Evolutionary conservation across 352 stramenopile genomes (phyloP).

Genomic region (Pythium brachiatum): DNA sequence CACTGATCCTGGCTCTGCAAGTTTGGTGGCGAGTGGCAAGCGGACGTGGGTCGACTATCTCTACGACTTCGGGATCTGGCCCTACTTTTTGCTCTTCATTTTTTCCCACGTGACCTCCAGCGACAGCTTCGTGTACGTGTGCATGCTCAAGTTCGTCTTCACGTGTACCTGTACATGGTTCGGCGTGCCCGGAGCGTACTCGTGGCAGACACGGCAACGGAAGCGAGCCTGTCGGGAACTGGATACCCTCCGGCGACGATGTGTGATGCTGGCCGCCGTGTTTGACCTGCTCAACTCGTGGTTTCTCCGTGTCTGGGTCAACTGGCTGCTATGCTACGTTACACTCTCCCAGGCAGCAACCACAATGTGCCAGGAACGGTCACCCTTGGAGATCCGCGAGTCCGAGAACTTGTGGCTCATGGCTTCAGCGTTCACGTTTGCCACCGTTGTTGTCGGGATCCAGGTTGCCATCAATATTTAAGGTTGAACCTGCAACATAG

Average conservation of each 20-base stretch:
- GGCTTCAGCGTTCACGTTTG: constrained; percentile 52
- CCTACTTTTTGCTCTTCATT: constrained; percentile 60
- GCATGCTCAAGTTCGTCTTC: constrained; percentile 63
- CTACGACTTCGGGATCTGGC: constrained; percentile 72
- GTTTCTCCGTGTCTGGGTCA: constrained; percentile 50
- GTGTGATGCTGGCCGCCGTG: constrained; percentile 48
- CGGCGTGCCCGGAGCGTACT: constrained; percentile 52
- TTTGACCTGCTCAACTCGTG: constrained; percentile 65
- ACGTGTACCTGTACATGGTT: constrained; percentile 71
- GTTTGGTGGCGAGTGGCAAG: neutral
- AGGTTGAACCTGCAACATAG: neutral
- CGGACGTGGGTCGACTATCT: constrained; percentile 52
- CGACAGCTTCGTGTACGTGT: constrained; percentile 46
- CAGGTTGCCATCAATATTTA: constrained; percentile 69
- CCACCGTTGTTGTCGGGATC: constrained; percentile 54
- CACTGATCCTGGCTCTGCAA: neutral
- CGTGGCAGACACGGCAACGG: constrained; percentile 48
- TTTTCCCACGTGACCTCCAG: constrained; percentile 43
- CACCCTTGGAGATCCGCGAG: constrained; percentile 46
- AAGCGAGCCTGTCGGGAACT: constrained; percentile 47
- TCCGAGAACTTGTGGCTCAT: constrained; percentile 62
- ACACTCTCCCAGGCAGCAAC: constrained; percentile 17
- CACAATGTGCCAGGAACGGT: constrained; percentile 38
- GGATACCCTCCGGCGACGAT: constrained; percentile 43
- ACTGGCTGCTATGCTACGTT: constrained; percentile 58